Base-by-base conservation (phyloP, 306 rosid genomes). In the Lupinus albus region DNA sequence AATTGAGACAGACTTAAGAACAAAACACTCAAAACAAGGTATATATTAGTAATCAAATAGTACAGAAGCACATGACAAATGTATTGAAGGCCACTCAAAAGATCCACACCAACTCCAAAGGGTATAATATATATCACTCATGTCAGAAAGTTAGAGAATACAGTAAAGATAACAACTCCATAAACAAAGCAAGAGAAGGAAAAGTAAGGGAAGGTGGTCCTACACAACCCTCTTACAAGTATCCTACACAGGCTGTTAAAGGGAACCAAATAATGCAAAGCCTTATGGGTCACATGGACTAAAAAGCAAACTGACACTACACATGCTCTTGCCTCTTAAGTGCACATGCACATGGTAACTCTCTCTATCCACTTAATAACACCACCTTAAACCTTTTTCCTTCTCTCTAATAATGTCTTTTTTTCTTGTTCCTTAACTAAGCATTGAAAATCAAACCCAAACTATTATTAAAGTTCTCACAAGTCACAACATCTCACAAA, bases 221-320 rank as follows among this genome's bases (percentile, higher is more conserved):
- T 76, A 74, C 89, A 62, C 47, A 52, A 66, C 65, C 61, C 68
- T 68, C 82, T 64, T 64, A 71, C 77, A 51, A 52, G 53, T 73
- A 76, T 82, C 74, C 76, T 82, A 77, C 85, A 89, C 84, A 85
- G 93, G 84, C 91, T 85, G 89, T 84, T 82, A 86, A 84, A 86
- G 75, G 82, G 75, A 68, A 70, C 70, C 70, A 81, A 83, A 91
- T 81, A 83, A 86, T 83, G 84, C 85, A 60, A 74, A 85, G 74
- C 73, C 75, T 83, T 68, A 73, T 73, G 79, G 84, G 77, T 86
- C 94, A 91, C 96, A 91, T 86, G 96, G 87, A 69, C 75, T 71
- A 55, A 32, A 83, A 86, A 85, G 91, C 83, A 85, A 78, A 71
- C 95, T 92, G 92, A 89, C 95, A 88, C 82, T 69, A 82, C 93